Conservation (phyloP, 2,329 filamentous ascomycete genomes). For the Exophiala dermatitidis region DNA sequence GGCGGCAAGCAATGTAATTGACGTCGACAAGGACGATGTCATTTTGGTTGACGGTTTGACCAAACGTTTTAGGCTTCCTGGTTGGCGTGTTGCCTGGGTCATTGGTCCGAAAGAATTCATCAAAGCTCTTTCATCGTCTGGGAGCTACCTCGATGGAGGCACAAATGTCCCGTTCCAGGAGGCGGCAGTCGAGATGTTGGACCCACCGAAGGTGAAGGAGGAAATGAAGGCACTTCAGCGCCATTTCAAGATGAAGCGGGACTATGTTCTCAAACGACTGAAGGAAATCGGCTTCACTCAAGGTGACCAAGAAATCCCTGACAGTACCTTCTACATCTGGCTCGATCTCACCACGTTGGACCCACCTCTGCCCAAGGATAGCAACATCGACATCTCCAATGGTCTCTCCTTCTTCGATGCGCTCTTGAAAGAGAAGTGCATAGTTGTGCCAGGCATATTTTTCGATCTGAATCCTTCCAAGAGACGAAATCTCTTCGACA, state of each 20-base stretch:
- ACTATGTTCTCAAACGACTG: conserved; percentile 77
- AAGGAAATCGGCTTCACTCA: conserved; percentile 70
- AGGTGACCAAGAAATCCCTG: conserved; percentile 68
- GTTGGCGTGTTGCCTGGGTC: conserved; percentile 96
- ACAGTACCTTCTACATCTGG: conserved; percentile 94
- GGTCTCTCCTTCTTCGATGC: conserved; percentile 96
- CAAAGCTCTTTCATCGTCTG: conserved; percentile 83
- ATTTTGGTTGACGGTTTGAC: conserved; percentile 92
- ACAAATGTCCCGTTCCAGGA: conserved; percentile 95
- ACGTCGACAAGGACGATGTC: conserved; percentile 84
- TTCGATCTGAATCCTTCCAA: conserved; percentile 91
- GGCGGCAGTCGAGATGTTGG: conserved; percentile 87
- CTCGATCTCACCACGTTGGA: conserved; percentile 49
- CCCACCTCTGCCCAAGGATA: conserved; percentile 47
- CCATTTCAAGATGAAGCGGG: conserved; percentile 89
- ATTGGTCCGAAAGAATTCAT: conserved; percentile 94
- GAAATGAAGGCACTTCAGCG: conserved; percentile 86
- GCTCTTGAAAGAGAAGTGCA: conserved; percentile 86
- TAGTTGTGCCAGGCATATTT: conserved; percentile 95
- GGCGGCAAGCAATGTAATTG: conserved; percentile 75
- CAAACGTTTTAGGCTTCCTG: conserved; percentile 91
- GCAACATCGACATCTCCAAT: conserved; percentile 70
- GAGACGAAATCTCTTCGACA: conserved; percentile 85
- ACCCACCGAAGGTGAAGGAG: conserved; percentile 66
- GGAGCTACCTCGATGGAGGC: conserved; percentile 88